Percentiles rank a stretch among this genome's conserved stretches.
These are phyloP conservation scores for Leccinum griseonigrum DNA, from an alignment of 1,284 basidiomycete genomes.

Conservation along the genomic window DNA sequence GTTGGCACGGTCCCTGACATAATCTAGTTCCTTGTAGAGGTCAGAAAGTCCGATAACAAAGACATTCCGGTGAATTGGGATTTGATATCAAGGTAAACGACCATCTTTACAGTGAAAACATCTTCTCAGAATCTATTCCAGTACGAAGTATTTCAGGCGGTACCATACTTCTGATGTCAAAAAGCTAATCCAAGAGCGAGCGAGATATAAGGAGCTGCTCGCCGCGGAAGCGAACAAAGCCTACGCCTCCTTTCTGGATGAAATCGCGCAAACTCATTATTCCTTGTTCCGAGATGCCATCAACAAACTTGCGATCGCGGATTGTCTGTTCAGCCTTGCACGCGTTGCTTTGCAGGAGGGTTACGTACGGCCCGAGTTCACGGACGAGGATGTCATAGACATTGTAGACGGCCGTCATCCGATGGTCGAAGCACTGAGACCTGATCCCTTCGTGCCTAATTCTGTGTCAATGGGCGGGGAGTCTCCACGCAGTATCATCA, in stretches of 20 bases:
- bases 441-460: conserved; percentile 83
- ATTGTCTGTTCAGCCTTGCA: conserved; percentile 73
- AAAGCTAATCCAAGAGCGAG: conserved; percentile 67
- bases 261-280: conserved; percentile 69
- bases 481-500: conserved; percentile 64
- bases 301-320: conserved; percentile 78
- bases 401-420: conserved; percentile 77
- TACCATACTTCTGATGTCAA: conserved; percentile 80
- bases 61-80: conserved; percentile 81
- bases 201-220: conserved; percentile 77
- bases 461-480: conserved; percentile 54
- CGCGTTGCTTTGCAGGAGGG: conserved; percentile 70
- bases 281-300: conserved; percentile 69
- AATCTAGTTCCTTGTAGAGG: conserved; percentile 71
- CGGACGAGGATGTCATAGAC: conserved; percentile 56
- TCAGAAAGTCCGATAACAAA: conserved; percentile 71
- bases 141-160: conserved; percentile 76
- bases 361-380: conserved; percentile 70
- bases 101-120: neutral
- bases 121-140: conserved; percentile 31
- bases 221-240: conserved; percentile 66
- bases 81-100: conserved; percentile 65
- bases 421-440: conserved; percentile 74
- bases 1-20: neutral
- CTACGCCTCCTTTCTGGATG: conserved; percentile 65